These are phyloP conservation scores for Microdochium paspali DNA, from an alignment of 2,329 filamentous ascomycete genomes.

Conservation along the genomic window DNA sequence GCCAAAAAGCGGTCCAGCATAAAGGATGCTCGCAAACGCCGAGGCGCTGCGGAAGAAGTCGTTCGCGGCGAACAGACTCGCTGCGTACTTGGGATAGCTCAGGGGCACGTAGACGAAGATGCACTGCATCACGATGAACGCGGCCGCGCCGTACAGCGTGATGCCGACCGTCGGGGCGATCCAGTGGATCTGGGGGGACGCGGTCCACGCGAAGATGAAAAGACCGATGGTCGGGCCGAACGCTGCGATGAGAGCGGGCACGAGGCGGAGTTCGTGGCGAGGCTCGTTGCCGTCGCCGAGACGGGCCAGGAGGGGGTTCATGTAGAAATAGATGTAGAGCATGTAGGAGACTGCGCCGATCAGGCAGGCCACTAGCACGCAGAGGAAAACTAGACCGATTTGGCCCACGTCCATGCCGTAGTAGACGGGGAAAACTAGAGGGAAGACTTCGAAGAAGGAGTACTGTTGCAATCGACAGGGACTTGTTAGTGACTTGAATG, in stretches of 20 bases:
- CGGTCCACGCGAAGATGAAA: conserved; percentile 52
- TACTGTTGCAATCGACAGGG: conserved; percentile 23
- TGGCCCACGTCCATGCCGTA: conserved; percentile 52
- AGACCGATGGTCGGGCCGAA: conserved; percentile 48
- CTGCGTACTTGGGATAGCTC: conserved; percentile 45
- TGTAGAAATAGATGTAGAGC: conserved; percentile 40
- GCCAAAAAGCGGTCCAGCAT: conserved; percentile 47
- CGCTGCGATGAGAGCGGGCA: conserved; percentile 42
- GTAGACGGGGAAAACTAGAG: conserved; percentile 48
- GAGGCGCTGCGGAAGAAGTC: conserved; percentile 49
- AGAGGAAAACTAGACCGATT: conserved; percentile 51
- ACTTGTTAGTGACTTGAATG: too few relatives aligned
- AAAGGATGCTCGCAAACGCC: conserved; percentile 50
- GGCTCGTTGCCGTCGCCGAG: conserved; percentile 32
- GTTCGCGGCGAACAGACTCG: conserved; percentile 50
- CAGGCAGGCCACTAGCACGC: conserved; percentile 46
- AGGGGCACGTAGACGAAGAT: conserved; percentile 52
- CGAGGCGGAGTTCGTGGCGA: conserved; percentile 41
- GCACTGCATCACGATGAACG: conserved; percentile 48
- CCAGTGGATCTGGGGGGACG: conserved; percentile 40
- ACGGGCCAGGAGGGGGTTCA: conserved; percentile 35
- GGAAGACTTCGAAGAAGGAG: conserved; percentile 58
- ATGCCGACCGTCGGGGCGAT: conserved; percentile 48
- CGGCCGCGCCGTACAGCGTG: conserved; percentile 39
- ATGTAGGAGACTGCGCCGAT: conserved; percentile 39